phyloP scores from a whole-genome alignment of 2,329 filamentous ascomycete species.

The Penicillium paneum region DNA sequence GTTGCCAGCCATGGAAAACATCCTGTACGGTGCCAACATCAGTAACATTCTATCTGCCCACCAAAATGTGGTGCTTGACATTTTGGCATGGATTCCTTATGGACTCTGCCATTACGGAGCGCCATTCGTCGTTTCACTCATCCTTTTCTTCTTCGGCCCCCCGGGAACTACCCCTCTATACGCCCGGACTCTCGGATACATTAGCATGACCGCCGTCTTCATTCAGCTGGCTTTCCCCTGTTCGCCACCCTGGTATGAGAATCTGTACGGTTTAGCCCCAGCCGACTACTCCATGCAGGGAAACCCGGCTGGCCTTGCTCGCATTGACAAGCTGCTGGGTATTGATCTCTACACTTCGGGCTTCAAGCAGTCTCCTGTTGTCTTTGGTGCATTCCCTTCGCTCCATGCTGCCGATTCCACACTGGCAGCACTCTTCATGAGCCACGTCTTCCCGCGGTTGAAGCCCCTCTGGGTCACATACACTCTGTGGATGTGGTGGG shows the following conservation, averaged over 20 bases:
- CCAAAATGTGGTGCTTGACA: slow-evolving; percentile 75
- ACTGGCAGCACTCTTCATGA: slow-evolving; percentile 88
- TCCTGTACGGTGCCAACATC: slow-evolving; percentile 90
- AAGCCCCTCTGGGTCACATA: slow-evolving; percentile 78
- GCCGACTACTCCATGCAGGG: slow-evolving; percentile 90
- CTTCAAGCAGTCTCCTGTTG: slow-evolving; percentile 84
- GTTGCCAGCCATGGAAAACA: slow-evolving; percentile 89
- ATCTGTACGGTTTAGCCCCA: slow-evolving; percentile 81
- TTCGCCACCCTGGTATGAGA: slow-evolving; percentile 96
- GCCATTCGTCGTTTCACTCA: slow-evolving; percentile 70
- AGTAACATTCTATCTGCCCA: slow-evolving; percentile 94
- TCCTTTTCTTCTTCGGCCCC: slow-evolving; percentile 85
- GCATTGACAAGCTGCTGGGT: slow-evolving; percentile 85
- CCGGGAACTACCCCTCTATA: slow-evolving; percentile 82
- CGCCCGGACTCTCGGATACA: slow-evolving; percentile 83
- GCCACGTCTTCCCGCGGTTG: slow-evolving; percentile 81
- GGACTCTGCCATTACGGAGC: slow-evolving; percentile 86
- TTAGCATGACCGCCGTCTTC: slow-evolving; percentile 81
- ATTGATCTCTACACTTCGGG: slow-evolving; percentile 89
- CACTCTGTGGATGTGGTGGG: slow-evolving; percentile 94
- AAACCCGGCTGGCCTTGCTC: slow-evolving; percentile 81
- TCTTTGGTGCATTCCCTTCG: slow-evolving; percentile 93
- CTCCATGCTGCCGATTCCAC: slow-evolving; percentile 87
- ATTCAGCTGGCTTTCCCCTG: slow-evolving; percentile 91
- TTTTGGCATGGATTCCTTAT: slow-evolving; percentile 91